Evolutionary conservation across 208 protist species (phyloP), one percentile per base, ranked within the genome.

Genomic region (Trypanosoma congolense): DNA sequence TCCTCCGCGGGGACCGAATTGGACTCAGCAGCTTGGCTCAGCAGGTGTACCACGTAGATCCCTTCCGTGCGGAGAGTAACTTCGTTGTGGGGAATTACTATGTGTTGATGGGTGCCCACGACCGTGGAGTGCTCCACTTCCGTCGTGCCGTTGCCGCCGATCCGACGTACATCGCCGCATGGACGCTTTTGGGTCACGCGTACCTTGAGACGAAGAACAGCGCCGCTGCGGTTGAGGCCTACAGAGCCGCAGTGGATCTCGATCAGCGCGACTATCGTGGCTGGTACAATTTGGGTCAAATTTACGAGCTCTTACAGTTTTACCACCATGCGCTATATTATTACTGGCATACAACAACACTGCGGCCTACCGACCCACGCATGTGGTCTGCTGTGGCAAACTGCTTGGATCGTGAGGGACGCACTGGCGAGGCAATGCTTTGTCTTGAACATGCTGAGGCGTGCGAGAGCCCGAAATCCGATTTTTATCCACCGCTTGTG

Each of bases 51-150:
- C 67, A 87, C 10, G 85, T 88, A 18, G 96, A 98, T 54, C 92
- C 96, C 36, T 98, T 97, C 69, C 67, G 93, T 16, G 89, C 96
- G 2, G 95, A 98, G 64, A 97, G 90, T 33, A 97, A 98, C 80
- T 98, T 96, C 54, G 87, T 98, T 19, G 83, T 98, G 51, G 97
- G 97, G 21, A 99, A 99, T 80, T 99, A 98, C 70, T 98, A 98
- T 72, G 87, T 86, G 29, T 63, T 97, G n/a, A 77, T 94, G 53
- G 58, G 76, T 5, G 84, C 98, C 41, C 97, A 99, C 66, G 86
- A 97, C 26, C 95, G 97, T 28, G 95, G 96, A 0, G 87, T 98
- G 1, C 8, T 94, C 14, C 97, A 98, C 70, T 99, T 99, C 59
- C 68, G 93, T 52, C 76, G 95, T 29, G 85, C 92, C 4, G 73